Evolutionary conservation across 192 early-diverging fungal genomes (phyloP).

Genomic region (Coemansia sp.): DNA sequence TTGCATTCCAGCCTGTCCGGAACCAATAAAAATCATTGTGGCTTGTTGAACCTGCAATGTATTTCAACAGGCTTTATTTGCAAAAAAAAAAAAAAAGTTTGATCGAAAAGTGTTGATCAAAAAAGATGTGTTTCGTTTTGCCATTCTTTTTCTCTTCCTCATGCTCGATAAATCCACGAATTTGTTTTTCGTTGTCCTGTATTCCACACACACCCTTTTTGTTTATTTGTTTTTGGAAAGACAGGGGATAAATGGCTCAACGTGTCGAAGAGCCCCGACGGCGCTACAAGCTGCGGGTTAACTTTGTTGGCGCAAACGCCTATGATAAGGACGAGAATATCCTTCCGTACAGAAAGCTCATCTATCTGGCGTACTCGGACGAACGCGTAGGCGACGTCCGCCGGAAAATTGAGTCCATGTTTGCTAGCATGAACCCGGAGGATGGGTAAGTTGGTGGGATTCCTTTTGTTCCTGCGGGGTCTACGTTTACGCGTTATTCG

Average conservation of each 20-base stretch:
- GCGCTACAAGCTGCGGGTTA: slow-evolving; percentile 50
- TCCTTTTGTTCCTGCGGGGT: not conserved
- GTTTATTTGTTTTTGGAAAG: not conserved
- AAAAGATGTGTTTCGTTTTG: no score
- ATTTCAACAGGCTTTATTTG: no score
- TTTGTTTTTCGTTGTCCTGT: not conserved
- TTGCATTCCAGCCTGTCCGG: slow-evolving; percentile 19
- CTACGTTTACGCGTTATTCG: not conserved
- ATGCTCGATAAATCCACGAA: not conserved
- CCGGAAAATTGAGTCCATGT: slow-evolving; percentile 26
- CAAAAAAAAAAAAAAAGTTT: no score
- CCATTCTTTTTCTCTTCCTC: not conserved
- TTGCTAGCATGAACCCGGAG: slow-evolving; percentile 37
- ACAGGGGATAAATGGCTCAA: slow-evolving; percentile 3
- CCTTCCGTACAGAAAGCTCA: slow-evolving; percentile 42
- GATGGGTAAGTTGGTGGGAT: slow-evolving; percentile 32
- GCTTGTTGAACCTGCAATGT: no score
- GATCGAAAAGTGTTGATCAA: no score
- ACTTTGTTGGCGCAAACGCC: slow-evolving; percentile 43
- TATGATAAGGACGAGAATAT: slow-evolving; percentile 36
- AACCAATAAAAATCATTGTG: no score
- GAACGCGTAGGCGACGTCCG: slow-evolving; percentile 35
- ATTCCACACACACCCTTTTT: not conserved
- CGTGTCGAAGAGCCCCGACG: not conserved
- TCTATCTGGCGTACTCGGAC: slow-evolving; percentile 25